These are phyloP conservation scores for Stenocarpella maydis DNA, from an alignment of 2,329 filamentous ascomycete species.

Conservation along the genomic window DNA sequence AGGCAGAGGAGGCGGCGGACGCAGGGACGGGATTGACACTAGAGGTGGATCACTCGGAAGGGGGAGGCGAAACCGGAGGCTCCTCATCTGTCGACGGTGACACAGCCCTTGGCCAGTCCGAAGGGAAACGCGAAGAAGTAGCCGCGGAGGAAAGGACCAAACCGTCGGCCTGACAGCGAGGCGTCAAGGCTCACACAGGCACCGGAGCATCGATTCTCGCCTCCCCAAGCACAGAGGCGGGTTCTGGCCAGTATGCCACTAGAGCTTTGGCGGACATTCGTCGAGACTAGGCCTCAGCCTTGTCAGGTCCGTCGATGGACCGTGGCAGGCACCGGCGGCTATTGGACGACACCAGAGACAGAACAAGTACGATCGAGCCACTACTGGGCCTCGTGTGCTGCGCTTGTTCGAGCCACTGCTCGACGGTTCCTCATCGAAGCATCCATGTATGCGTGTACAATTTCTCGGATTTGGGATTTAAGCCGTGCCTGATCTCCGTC, in stretches of 20 bases:
- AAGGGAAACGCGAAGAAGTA: fast-evolving
- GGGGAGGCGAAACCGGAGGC: no score
- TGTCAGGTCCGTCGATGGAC: neutral
- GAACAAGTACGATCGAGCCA: neutral
- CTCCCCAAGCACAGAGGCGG: neutral
- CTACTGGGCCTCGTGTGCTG: neutral
- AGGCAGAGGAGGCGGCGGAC: neutral
- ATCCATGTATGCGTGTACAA: neutral
- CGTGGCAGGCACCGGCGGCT: neutral
- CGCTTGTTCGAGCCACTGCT: neutral
- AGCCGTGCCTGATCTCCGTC: no score
- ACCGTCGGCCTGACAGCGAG: neutral
- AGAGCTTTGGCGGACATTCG: neutral
- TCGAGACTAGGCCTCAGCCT: neutral
- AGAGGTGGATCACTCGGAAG: no score
- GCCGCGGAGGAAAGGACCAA: neutral
- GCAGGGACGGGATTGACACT: neutral
- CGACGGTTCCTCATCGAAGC: neutral
- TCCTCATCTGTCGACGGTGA: neutral
- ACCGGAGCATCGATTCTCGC: neutral
- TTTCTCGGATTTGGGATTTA: neutral
- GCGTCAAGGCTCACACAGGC: neutral
- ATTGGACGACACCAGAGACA: neutral
- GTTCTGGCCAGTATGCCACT: neutral
- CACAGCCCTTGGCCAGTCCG: no score